Percentiles rank a stretch among this genome's conserved stretches.
Conservation (phyloP, 495 filamentous ascomycete species). For the Lepraria neglecta region DNA sequence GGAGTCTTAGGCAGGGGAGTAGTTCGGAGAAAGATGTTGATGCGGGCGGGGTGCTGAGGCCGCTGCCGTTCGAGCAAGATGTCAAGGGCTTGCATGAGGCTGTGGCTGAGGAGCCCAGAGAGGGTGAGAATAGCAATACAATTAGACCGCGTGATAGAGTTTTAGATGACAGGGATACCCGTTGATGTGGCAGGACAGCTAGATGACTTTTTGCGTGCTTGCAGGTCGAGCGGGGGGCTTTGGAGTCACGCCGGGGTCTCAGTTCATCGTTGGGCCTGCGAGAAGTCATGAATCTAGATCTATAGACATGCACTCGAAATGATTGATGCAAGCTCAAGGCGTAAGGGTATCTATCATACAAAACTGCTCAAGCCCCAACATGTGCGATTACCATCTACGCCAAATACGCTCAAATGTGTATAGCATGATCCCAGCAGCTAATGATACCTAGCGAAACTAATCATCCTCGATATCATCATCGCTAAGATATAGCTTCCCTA, state of each 20-base stretch:
- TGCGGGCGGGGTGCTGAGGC: not conserved
- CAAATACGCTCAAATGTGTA: too few relatives aligned
- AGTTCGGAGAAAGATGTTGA: slow-evolving; percentile 33
- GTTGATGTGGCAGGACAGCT: too few relatives aligned
- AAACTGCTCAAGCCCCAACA: too few relatives aligned
- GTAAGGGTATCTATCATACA: too few relatives aligned
- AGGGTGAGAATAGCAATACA: slow-evolving; percentile 37
- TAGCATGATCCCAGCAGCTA: not conserved
- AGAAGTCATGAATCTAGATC: too few relatives aligned
- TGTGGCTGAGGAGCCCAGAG: slow-evolving; percentile 61
- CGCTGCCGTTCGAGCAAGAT: slow-evolving; percentile 37
- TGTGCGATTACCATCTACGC: too few relatives aligned
- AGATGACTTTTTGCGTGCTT: too few relatives aligned
- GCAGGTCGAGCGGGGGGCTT: too few relatives aligned
- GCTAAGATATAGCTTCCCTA: slow-evolving; percentile 67
- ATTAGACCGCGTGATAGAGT: not conserved
- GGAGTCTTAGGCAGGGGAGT: slow-evolving; percentile 39
- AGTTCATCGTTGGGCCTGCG: too few relatives aligned
- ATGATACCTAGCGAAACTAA: slow-evolving; percentile 1
- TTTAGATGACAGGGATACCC: not conserved
- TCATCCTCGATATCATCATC: slow-evolving; percentile 97
- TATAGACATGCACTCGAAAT: too few relatives aligned
- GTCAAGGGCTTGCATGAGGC: slow-evolving; percentile 52
- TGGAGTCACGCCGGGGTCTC: too few relatives aligned
- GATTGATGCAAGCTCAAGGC: too few relatives aligned